A percentile compares a stretch with the other conserved stretches of the same genome.
These are phyloP conservation scores for Petunia secreta DNA, from an alignment of 257 asterid species.

Conservation along the genomic window DNA sequence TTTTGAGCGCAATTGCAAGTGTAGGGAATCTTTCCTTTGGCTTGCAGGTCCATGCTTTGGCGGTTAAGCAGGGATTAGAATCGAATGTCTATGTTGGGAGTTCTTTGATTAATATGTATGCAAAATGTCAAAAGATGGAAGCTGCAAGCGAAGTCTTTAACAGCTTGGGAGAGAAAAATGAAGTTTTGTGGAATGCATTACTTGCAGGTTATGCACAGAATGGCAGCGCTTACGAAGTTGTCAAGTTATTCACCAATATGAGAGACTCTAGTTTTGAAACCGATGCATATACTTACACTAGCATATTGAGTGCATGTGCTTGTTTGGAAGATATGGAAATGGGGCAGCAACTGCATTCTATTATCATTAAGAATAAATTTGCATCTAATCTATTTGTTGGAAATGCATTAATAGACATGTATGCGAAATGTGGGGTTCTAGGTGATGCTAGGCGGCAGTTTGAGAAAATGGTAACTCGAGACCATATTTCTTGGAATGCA, in stretches of 20 bases:
- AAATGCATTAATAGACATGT: slow-evolving; percentile 90
- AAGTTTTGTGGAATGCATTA: slow-evolving; percentile 80
- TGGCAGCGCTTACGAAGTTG: slow-evolving; percentile 63
- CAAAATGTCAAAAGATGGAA: slow-evolving; percentile 73
- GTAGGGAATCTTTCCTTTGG: slow-evolving; percentile 55
- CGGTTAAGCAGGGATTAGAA: slow-evolving; percentile 72
- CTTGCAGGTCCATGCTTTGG: slow-evolving; percentile 80
- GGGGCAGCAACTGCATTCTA: slow-evolving; percentile 75
- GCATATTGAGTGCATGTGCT: slow-evolving; percentile 87
- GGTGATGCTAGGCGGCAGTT: slow-evolving; percentile 61
- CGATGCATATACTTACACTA: slow-evolving; percentile 83
- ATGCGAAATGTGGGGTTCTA: slow-evolving; percentile 77
- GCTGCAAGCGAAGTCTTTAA: slow-evolving; percentile 68
- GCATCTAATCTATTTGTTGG: slow-evolving; percentile 67
- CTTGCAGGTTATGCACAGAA: slow-evolving; percentile 84
- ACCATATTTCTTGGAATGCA: slow-evolving; percentile 89
- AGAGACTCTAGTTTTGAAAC: slow-evolving; percentile 53
- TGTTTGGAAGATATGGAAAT: slow-evolving; percentile 49
- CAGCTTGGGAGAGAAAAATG: slow-evolving; percentile 62
- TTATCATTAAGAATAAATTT: slow-evolving; percentile 60
- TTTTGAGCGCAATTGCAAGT: slow-evolving; percentile 74
- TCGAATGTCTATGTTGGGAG: slow-evolving; percentile 85
- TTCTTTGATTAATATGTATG: slow-evolving; percentile 86
- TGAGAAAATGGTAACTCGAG: slow-evolving; percentile 56
- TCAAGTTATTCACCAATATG: slow-evolving; percentile 60